Evolutionary conservation across 2,329 filamentous ascomycete genomes (phyloP), one percentile per base, ranked within the genome.

Genomic region (Conoideocrella luteorostrata): DNA sequence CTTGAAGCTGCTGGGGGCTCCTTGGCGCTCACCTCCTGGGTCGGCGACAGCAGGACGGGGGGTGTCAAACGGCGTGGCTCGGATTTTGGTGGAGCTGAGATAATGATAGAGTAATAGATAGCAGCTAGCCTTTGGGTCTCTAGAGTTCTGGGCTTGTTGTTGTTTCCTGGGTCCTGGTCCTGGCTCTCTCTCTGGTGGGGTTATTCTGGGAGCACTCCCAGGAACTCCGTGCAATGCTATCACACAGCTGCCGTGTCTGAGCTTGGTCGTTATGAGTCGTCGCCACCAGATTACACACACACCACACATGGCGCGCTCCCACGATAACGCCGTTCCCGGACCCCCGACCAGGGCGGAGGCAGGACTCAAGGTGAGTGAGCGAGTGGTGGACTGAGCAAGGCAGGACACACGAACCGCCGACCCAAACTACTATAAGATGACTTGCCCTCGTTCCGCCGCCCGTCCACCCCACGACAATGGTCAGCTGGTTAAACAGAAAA

Each of bases 11-110:
- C 5, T 6, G 35, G 21, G n/a, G n/a, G n/a, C n/a, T n/a, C 10
- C 22, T 35, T 9, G 7, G n/a, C 15, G 18, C 10, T 20, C 18
- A 2, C 20, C 18, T 21, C 18, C 32, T 15, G 39, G 39, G 39
- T 33, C 18, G 29, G 33, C 32, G 33, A 34, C 36, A 23, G 36
- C 17, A n/a, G 18, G 29, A n/a, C n/a, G 17, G 32, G 26, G 7
- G 33, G n/a, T 18, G 30, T 18, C 32, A 12, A 36, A 45, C 49
- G 49, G 49, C 49, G 43, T 51, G 43, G 33, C 36, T 44, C 47
- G 47, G 43, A 43, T 34, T 42, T 44, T 35, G 41, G 47, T 44
- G 45, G 47, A 26, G 23, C 30, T 13, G 23, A 30, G 34, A 32
- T 43, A 32, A 43, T 30, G 39, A 13, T 18, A 34, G 32, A 28